Evolutionary conservation across 2,329 filamentous ascomycete genomes (phyloP), one percentile per base, ranked within the genome.

Genomic region (Tolypocladium paradoxum): DNA sequence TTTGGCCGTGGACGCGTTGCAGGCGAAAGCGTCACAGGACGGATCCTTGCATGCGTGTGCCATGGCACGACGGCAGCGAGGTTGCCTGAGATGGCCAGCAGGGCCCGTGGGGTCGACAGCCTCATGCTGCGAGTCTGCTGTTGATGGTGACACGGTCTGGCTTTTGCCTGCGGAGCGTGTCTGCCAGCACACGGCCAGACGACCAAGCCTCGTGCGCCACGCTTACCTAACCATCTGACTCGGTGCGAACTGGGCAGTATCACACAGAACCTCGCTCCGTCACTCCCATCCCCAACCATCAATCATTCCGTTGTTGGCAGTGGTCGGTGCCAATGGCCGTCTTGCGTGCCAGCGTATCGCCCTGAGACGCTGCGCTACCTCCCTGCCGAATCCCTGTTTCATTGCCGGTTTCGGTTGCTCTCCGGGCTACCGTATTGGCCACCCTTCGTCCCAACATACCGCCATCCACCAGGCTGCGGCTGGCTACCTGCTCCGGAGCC

Each of bases 31-130:
- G 61, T 79, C 62, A 58, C 75, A 77, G 40, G 57, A 58, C 14
- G 64, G 67, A 22, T 68, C 63, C 57, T 82, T 78, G 59, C 79
- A 83, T 1, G 73, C 66, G 2, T 71, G 60, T 2, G 71, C 79
- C 2, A 81, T 62, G 80, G 79, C 4, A 73, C 63, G 0, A 75
- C 78, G 7, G 72, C 69, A 50, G 82, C 67, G 31, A 83, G 67
- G 20, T 66, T 68, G 1, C 43, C 3, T 55, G 29, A 0, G 65
- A 64, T 0, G 80, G 80, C 78, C 79, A 84, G 58, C 70, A 73
- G 1, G 57, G 27, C 51, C 82, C 75, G 27, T 71, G 73, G 1
- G 79, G 78, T 38, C 74, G 70, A 61, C 70, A 74, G 24, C 14
- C 2, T 27, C 14, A 22, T 22, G 12, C 11, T 4, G 14, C 20